Conservation (phyloP, 2,329 filamentous ascomycete species). For the Penicillium freii region DNA sequence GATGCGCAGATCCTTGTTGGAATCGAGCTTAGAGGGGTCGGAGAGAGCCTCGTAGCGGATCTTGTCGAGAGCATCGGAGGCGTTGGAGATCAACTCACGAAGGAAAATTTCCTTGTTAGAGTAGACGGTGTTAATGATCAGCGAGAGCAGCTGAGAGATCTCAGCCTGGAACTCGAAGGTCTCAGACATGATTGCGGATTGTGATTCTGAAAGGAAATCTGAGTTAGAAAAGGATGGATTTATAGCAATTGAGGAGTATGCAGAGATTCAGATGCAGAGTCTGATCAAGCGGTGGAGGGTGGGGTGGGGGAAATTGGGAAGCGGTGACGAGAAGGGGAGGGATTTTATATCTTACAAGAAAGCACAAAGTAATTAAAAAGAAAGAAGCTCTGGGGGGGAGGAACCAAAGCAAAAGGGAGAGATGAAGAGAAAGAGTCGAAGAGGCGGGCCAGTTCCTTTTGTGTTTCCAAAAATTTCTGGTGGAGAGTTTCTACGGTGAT, state of each 20-base stretch:
- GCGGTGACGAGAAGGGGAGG: constrained; percentile 13
- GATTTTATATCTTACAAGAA: constrained; percentile 14
- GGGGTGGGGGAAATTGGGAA: constrained; percentile 9
- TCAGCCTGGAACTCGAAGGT: constrained; percentile 99
- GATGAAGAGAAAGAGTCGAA: constrained; percentile 13
- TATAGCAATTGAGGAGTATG: constrained; percentile 2
- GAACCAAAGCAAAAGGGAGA: constrained; percentile 21
- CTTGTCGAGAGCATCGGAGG: constrained; percentile 99
- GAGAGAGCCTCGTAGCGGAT: constrained; percentile 98
- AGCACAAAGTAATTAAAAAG: constrained; percentile 13
- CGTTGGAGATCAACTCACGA: constrained; percentile 96
- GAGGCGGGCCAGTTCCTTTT: constrained; percentile 27
- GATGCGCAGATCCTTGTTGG: constrained; percentile 96
- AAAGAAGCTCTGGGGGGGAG: constrained; percentile 23
- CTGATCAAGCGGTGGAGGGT: constrained; percentile 7
- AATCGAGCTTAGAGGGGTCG: constrained; percentile 94
- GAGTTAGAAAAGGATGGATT: neutral
- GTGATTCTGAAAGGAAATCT: constrained; percentile 11
- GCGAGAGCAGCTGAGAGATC: constrained; percentile 99
- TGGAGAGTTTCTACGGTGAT: constrained; percentile 39
- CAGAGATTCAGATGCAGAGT: constrained; percentile 11
- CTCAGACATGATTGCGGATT: constrained; percentile 70
- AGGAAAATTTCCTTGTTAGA: constrained; percentile 99
- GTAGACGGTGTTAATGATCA: constrained; percentile 99
- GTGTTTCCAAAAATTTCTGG: constrained; percentile 34